Evolutionary conservation across 495 filamentous ascomycete genomes (phyloP).

Genomic region (Podospora pseudoanserina): DNA sequence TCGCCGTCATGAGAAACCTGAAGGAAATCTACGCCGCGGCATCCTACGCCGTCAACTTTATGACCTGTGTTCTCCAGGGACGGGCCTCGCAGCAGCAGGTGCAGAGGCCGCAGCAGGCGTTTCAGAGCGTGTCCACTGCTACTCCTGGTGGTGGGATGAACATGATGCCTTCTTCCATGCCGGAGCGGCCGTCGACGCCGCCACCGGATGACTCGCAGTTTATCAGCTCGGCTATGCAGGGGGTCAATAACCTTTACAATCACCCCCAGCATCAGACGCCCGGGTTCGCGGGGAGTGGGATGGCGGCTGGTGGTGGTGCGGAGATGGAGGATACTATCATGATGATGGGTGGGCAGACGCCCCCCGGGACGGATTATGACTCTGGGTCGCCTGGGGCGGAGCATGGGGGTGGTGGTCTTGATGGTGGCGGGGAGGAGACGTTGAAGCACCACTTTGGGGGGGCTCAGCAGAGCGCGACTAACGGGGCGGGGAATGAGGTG

Average conservation of each 20-base stretch:
- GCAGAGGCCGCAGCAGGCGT: constrained; percentile 1
- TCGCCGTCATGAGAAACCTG: constrained; percentile 75
- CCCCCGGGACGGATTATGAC: constrained; percentile 29
- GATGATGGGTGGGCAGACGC: constrained; percentile 25
- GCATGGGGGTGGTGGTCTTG: neutral
- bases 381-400: neutral
- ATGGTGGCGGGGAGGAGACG: neutral
- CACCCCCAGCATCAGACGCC: neutral
- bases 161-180: constrained; percentile 1
- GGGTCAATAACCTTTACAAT: constrained; percentile 12
- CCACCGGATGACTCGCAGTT: constrained; percentile 41
- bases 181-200: constrained; percentile 37
- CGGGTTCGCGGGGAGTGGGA: neutral
- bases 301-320: neutral
- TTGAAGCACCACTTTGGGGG: constrained; percentile 1
- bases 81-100: neutral
- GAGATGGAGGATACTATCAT: neutral
- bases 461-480: neutral
- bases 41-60: constrained; percentile 79
- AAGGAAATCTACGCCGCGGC: constrained; percentile 83
- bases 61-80: constrained; percentile 31
- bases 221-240: constrained; percentile 21
- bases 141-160: neutral
- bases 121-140: neutral
- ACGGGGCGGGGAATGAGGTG: neutral